These are phyloP conservation scores for Thymus mandschuricus DNA, from an alignment of 257 asterid species.

Conservation along the genomic window DNA sequence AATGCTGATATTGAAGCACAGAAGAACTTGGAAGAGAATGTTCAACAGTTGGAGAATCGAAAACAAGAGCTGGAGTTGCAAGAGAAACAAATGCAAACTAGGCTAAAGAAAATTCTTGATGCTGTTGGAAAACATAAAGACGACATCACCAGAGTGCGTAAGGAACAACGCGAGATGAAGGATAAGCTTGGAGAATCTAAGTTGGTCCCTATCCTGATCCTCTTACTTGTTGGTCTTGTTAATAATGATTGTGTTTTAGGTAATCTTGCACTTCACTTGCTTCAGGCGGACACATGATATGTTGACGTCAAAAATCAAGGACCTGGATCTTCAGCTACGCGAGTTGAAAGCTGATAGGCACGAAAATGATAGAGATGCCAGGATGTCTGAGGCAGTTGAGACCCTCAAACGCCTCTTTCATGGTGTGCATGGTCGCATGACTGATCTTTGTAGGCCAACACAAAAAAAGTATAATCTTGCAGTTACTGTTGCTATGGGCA, in stretches of 20 bases:
- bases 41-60: conserved; percentile 84
- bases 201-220: conserved; percentile 43
- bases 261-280: conserved; percentile 24
- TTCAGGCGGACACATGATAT: conserved; percentile 70
- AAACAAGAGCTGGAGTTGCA: conserved; percentile 87
- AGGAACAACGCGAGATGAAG: conserved; percentile 88
- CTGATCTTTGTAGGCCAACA: conserved; percentile 96
- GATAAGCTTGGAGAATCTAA: conserved; percentile 77
- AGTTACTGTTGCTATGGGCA: conserved; percentile 99
- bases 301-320: conserved; percentile 77
- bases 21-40: conserved; percentile 92
- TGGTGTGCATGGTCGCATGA: conserved; percentile 99
- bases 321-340: conserved; percentile 78
- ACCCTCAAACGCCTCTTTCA: conserved; percentile 91
- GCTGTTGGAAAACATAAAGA: conserved; percentile 80
- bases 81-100: conserved; percentile 84
- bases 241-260: conserved; percentile 23
- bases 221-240: conserved; percentile 31
- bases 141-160: conserved; percentile 63
- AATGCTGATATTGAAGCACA: conserved; percentile 85
- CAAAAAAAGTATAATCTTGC: conserved; percentile 95
- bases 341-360: conserved; percentile 96
- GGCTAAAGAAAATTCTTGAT: conserved; percentile 72
- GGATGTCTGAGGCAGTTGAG: conserved; percentile 87
- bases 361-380: conserved; percentile 92